Evolutionary conservation across 345 rosid species (phyloP), one percentile per base, ranked within the genome.

Genomic region (Kandelia obovata): DNA sequence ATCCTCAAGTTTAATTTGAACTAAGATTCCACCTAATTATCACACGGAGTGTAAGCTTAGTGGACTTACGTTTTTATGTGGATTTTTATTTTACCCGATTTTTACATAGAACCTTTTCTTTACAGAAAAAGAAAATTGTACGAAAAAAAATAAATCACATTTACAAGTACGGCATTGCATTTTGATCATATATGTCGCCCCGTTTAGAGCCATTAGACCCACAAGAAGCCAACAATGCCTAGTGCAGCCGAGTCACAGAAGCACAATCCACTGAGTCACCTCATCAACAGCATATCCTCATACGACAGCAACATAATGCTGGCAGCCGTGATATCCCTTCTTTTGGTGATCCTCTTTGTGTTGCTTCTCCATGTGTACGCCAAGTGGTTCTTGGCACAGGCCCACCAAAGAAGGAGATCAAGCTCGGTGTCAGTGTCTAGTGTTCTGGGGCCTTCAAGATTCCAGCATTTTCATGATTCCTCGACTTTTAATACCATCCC

Each of bases 291-390:
- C 75, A 68, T 92, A 16, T 85, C 90, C 55, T 89, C 94, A 15
- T 88, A 87, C 78, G 83, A 88, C 58, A 83, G 86, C 61, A 87
- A 90, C 72, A 83, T 84, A 4, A 74, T 88, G 81, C 82, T 92
- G 1, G 98, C 95, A 21, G 96, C 96, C 13, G 70, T 90, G 17
- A 83, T 87, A 61, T 85, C 87, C 34, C 82, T 92, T 3, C 92
- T 92, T 27, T 64, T 90, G 16, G 95, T 87, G 7, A 83, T 90
- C 75, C 89, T 92, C 74, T 88, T 90, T 61, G 90, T 92, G 62
- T 52, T 90, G 58, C 85, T 92, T 68, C 96, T 92, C 73, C 95
- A 92, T 70, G 71, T 92, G 78, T 92, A 92, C 65, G 92, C 98
- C 77, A 83, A 80, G 66, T 88, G 84, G 80, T 84, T 82, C 87